Conservation (phyloP, 2,329 filamentous ascomycete species). For the Aureobasidium leucospermi region DNA sequence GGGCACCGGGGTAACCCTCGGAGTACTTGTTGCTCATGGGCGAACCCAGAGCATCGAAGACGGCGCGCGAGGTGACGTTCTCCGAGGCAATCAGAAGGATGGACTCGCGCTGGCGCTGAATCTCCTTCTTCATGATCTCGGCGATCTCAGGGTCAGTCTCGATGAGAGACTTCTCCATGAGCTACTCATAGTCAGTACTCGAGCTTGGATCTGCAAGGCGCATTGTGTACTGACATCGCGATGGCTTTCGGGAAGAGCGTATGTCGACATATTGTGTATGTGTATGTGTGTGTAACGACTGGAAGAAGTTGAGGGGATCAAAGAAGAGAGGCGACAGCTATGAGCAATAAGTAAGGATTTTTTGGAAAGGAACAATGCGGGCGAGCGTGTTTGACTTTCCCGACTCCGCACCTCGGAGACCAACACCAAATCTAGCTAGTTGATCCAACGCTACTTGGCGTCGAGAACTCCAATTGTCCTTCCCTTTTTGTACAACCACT, state of each 20-base stretch:
- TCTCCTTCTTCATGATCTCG: slow-evolving; percentile 92
- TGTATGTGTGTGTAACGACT: neutral
- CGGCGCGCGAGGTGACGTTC: slow-evolving; percentile 97
- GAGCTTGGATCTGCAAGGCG: neutral
- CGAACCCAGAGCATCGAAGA: slow-evolving; percentile 93
- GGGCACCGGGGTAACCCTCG: slow-evolving; percentile 93
- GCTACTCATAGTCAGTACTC: slow-evolving; percentile 44
- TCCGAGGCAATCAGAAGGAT: slow-evolving; percentile 98
- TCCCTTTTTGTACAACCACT: neutral
- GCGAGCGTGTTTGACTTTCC: neutral
- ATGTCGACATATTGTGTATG: slow-evolving; percentile 25
- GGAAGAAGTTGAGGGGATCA: neutral
- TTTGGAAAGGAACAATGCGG: neutral
- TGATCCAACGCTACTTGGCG: neutral
- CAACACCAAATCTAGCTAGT: neutral
- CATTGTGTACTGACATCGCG: slow-evolving; percentile 48
- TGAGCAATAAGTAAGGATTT: slow-evolving; percentile 10
- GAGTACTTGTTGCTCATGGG: slow-evolving; percentile 98
- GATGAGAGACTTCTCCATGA: slow-evolving; percentile 91
- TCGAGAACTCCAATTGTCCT: neutral
- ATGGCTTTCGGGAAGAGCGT: slow-evolving; percentile 60
- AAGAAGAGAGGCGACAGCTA: neutral
- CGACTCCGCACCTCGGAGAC: slow-evolving; percentile 6
- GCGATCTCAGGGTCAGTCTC: slow-evolving; percentile 92
- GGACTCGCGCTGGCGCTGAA: slow-evolving; percentile 95